phyloP scores from a whole-genome alignment of 345 rosid species.

The Anastatica hierochuntica region DNA sequence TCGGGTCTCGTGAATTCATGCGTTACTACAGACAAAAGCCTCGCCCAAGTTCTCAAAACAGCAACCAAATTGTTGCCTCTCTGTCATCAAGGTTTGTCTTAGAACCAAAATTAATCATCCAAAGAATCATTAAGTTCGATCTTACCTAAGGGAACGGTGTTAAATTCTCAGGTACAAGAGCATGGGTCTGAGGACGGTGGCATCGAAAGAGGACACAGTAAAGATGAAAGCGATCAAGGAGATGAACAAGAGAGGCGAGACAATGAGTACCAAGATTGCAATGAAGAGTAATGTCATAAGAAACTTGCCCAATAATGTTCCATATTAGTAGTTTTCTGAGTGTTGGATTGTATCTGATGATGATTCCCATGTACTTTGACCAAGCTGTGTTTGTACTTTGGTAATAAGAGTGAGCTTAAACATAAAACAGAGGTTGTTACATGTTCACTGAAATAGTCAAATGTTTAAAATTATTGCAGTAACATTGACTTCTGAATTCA shows the following conservation, averaged over 20 bases:
- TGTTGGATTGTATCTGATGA: too few species aligned
- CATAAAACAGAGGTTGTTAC: too few species aligned
- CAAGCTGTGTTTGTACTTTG: slow-evolving; percentile 5
- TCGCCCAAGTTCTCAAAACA: slow-evolving; percentile 51
- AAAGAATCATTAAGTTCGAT: not conserved
- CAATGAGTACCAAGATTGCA: slow-evolving; percentile 65
- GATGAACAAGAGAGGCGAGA: slow-evolving; percentile 61
- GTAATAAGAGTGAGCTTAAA: not conserved
- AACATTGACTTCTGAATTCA: too few species aligned
- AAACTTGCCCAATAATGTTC: slow-evolving; percentile 78
- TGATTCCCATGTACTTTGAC: not conserved
- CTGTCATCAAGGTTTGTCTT: slow-evolving; percentile 59
- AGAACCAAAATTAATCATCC: not conserved
- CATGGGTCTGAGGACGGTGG: slow-evolving; percentile 75
- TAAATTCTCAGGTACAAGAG: slow-evolving; percentile 57
- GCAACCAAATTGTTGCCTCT: slow-evolving; percentile 48
- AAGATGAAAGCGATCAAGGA: slow-evolving; percentile 69
- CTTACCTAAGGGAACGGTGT: too few species aligned
- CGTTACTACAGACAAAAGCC: slow-evolving; percentile 92
- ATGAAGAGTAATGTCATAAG: slow-evolving; percentile 73
- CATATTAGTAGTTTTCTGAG: slow-evolving; percentile 37
- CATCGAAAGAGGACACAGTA: slow-evolving; percentile 58
- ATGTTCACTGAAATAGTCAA: too few species aligned
- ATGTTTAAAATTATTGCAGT: too few species aligned
- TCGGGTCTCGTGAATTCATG: slow-evolving; percentile 83